A percentile compares a stretch with the other conserved stretches of the same genome.
These are phyloP conservation scores for Triadica sebifera DNA, from an alignment of 345 rosid genomes.

Conservation along the genomic window DNA sequence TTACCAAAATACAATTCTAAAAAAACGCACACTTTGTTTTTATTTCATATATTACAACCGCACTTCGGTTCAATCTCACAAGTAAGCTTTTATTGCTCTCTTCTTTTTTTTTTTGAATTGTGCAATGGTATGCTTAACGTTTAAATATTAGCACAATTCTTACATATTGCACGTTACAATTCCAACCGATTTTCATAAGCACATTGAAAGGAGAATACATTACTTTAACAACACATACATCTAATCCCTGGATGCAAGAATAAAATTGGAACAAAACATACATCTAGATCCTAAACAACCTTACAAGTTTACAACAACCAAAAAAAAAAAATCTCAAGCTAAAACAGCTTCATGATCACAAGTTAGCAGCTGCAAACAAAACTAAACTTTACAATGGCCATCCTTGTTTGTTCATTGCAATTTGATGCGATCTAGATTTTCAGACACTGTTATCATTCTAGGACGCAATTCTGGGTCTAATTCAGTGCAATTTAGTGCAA, in stretches of 20 bases:
- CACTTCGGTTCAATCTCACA: no score
- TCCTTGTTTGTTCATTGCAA: conserved; percentile 26
- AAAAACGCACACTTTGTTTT: no score
- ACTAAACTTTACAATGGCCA: conserved; percentile 20
- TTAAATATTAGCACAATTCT: no score
- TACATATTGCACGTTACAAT: no score
- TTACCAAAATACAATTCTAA: no score
- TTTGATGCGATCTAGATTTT: conserved; percentile 70
- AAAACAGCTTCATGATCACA: conserved; percentile 8
- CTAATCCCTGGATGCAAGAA: not conserved
- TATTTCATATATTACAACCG: no score
- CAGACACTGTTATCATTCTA: conserved; percentile 76
- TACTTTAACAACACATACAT: not conserved
- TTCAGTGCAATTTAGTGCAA: conserved; percentile 88
- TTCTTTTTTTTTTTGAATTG: no score
- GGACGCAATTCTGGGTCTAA: conserved; percentile 89
- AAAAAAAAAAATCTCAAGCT: conserved; percentile 4
- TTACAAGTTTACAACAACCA: not conserved
- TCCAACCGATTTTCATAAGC: not conserved
- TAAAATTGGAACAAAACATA: conserved; percentile 2
- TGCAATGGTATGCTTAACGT: no score
- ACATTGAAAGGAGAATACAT: conserved; percentile 14
- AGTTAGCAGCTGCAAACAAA: not conserved
- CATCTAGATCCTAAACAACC: not conserved
- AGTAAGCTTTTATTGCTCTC: no score